phyloP scores from a whole-genome alignment of 768 basidiomycete species.

The Psilocybe cyanescens region DNA sequence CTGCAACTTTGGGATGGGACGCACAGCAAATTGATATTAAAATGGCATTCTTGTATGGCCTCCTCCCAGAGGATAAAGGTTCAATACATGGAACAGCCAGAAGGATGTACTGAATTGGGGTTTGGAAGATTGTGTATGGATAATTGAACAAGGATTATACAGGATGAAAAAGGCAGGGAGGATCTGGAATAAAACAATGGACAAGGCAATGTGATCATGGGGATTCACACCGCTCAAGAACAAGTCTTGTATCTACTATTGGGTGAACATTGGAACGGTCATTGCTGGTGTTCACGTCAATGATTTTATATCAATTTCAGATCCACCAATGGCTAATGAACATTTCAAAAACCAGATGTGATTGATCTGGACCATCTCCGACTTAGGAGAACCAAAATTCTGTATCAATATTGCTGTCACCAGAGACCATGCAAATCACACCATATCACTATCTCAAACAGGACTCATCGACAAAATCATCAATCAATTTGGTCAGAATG shows the following conservation, averaged over 20 bases:
- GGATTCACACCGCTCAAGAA: conserved; percentile 27
- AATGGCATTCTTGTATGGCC: too few species aligned
- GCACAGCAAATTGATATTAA: too few species aligned
- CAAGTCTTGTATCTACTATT: conserved; percentile 38
- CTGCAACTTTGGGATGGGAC: too few species aligned
- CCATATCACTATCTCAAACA: conserved; percentile 23
- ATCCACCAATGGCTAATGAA: background rate
- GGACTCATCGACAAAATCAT: conserved; percentile 34
- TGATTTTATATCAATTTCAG: conserved; percentile 27
- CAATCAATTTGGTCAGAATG: conserved; percentile 26
- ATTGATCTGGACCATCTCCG: conserved; percentile 16
- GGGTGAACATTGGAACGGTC: conserved; percentile 23
- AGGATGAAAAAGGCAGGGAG: too few species aligned
- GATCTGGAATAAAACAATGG: too few species aligned
- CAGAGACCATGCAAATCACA: conserved; percentile 23
- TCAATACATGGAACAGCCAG: too few species aligned
- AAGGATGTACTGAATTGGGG: too few species aligned
- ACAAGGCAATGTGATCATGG: conserved; percentile 2
- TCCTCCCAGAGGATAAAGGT: too few species aligned
- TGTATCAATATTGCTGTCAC: conserved; percentile 40
- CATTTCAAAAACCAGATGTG: conserved; percentile 10
- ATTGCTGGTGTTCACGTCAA: conserved; percentile 38
- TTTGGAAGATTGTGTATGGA: too few species aligned
- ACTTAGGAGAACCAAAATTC: conserved; percentile 33
- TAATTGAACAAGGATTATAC: too few species aligned